phyloP scores from a whole-genome alignment of 768 basidiomycete genomes.

The Leccinum boreale region DNA sequence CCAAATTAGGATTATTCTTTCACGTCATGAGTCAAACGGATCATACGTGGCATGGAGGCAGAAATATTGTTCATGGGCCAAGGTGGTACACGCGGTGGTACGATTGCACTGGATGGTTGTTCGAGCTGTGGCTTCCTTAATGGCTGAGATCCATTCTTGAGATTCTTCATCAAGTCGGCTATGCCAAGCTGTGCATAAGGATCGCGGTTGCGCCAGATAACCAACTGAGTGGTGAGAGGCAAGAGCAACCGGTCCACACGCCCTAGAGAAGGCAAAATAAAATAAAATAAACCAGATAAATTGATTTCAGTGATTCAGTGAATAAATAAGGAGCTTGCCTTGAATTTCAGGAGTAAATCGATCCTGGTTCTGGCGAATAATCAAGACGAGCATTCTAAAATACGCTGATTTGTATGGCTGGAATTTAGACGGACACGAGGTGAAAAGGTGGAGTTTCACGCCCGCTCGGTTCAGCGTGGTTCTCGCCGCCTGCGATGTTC shows the following conservation, averaged over 20 bases:
- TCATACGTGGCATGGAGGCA: conserved; percentile 38
- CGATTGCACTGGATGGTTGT: conserved; percentile 9
- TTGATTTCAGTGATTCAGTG: neutral
- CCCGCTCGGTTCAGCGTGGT: conserved; percentile 43
- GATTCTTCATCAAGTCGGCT: conserved; percentile 28
- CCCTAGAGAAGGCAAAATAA: conserved; percentile 15
- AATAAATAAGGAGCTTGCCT: conserved; percentile 16
- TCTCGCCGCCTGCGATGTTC: conserved; percentile 39
- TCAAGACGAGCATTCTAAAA: conserved; percentile 43
- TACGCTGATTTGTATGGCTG: conserved; percentile 46
- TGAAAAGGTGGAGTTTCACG: conserved; percentile 44
- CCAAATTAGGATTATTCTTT: conserved; percentile 7
- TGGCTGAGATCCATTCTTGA: conserved; percentile 12
- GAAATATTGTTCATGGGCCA: conserved; percentile 25
- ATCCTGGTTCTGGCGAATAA: conserved; percentile 33
- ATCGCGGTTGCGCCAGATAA: conserved; percentile 28
- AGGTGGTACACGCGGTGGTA: conserved; percentile 16
- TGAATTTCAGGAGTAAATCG: conserved; percentile 25
- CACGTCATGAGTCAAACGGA: neutral
- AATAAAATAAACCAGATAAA: conserved; percentile 1
- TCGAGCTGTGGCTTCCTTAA: conserved; percentile 18
- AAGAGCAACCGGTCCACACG: conserved; percentile 33
- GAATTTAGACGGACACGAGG: conserved; percentile 39
- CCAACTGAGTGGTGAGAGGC: conserved; percentile 31
- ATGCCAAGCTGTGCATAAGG: conserved; percentile 34